Percentiles rank a stretch among this genome's conserved stretches.
Evolutionary conservation across 257 asterid genomes (phyloP).

Genomic region (Phtheirospermum japonicum): DNA sequence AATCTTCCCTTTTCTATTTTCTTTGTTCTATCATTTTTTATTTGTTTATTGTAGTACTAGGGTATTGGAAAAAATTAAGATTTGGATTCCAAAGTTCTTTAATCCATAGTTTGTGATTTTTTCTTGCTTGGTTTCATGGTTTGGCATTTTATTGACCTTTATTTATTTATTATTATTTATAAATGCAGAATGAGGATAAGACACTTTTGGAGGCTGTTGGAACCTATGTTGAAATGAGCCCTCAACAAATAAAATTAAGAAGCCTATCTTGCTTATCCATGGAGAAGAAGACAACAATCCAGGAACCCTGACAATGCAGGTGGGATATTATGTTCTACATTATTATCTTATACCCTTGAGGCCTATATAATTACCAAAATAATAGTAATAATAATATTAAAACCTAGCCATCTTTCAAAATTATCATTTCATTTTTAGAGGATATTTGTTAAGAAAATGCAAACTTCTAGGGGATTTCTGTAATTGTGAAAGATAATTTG

Average conservation of each 20-base stretch:
- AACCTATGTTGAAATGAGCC: slow-evolving; percentile 90
- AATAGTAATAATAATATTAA: too few relatives aligned
- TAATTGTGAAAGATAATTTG: too few relatives aligned
- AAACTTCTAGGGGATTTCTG: too few relatives aligned
- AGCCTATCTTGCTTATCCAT: slow-evolving; percentile 91
- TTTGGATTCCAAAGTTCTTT: slow-evolving; percentile 10
- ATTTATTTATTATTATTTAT: too few relatives aligned
- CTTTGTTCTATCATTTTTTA: background rate
- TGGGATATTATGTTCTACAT: slow-evolving; percentile 30
- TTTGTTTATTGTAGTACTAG: too few relatives aligned
- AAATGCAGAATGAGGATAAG: slow-evolving; percentile 78
- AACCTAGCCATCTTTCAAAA: background rate
- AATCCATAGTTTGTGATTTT: slow-evolving; percentile 1
- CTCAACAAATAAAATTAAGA: slow-evolving; percentile 95
- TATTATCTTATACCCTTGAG: too few relatives aligned
- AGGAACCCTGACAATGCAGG: slow-evolving; percentile 99
- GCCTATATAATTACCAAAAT: too few relatives aligned
- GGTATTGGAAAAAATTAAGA: slow-evolving; percentile 4
- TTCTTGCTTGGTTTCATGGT: too few relatives aligned
- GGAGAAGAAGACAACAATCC: slow-evolving; percentile 99
- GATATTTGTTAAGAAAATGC: too few relatives aligned
- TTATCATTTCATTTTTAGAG: background rate
- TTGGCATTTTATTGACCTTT: too few relatives aligned
- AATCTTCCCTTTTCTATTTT: too few relatives aligned
- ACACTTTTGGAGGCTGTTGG: slow-evolving; percentile 94